phyloP scores from a whole-genome alignment of 768 basidiomycete genomes.

The Tephrocybe sp. region DNA sequence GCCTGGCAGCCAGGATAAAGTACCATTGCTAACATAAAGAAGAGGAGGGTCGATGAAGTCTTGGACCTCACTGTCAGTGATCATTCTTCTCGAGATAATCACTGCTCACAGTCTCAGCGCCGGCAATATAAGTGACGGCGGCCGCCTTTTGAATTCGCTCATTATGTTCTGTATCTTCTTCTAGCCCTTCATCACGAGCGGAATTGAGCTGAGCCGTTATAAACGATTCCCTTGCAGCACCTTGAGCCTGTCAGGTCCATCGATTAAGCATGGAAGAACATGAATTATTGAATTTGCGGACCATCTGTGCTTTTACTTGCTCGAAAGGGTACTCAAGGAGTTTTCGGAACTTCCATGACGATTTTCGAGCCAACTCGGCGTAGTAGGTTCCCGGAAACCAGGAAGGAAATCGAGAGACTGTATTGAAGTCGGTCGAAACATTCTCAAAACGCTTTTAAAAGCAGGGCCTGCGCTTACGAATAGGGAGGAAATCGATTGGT shows the following conservation, averaged over 20 bases:
- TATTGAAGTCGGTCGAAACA: neutral
- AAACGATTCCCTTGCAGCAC: neutral
- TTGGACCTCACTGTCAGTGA: neutral
- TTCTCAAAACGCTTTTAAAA: neutral
- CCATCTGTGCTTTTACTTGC: neutral
- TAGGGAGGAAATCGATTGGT: neutral
- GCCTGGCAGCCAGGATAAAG: conserved; percentile 33
- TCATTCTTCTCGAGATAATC: neutral
- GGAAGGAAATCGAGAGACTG: neutral
- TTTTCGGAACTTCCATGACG: neutral
- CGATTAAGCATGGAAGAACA: neutral
- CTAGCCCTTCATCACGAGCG: neutral
- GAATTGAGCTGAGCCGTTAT: too few species aligned
- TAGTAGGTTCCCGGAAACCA: neutral
- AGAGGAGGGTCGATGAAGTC: conserved; percentile 26
- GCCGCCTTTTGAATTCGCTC: neutral
- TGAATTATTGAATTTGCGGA: neutral
- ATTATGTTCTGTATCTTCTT: neutral
- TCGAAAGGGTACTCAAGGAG: neutral
- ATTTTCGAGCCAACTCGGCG: neutral
- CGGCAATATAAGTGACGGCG: neutral
- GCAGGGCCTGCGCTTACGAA: neutral
- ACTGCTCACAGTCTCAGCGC: too few species aligned
- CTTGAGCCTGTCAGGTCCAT: neutral
- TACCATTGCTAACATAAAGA: conserved; percentile 40